Evolutionary conservation across 208 protist genomes (phyloP), one percentile per base, ranked within the genome.

Genomic region (Leishmania guyanensis): DNA sequence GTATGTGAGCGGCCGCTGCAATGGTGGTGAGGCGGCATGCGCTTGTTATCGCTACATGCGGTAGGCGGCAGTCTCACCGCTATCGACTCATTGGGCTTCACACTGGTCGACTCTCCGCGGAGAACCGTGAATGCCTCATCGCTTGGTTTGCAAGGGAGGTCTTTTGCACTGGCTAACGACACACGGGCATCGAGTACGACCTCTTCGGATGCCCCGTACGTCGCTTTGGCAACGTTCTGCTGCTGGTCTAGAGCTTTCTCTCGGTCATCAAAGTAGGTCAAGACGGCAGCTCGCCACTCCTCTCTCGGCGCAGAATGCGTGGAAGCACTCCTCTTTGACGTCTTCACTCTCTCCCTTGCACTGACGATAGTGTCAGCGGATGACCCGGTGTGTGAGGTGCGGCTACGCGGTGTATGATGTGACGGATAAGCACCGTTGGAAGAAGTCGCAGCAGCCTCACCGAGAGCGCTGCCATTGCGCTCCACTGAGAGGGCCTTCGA

Each of bases 201-300:
- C 50, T 29, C 36, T 17, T 10, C 17, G 2, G 43, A 48, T 72
- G 20, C 9, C 43, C 22, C 22, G 46, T 53, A 43, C 16, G 43
- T 17, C 43, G 22, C 68, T 72, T 72, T 22, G 10, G 39, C 43
- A 10, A 53, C 68, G 43, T 33, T 3, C 36, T 53, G 6, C 20
- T 22, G 39, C 39, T 29, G 16, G 29, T 77, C 68, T 8, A 69
- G 8, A 14, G 46, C 20, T 62, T 26, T 77, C 56, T 64, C 70
- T 68, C 64, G 54, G 9, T 58, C 74, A 39, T 80, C 60, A 20
- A 43, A 39, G 79, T 51, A 73, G 48, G 29, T 78, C 12, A 16
- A 53, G 29, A 70, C 79, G 33, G 79, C 71, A 16, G 73, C n/a
- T 17, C 26, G 50, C 71, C 22, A 60, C 46, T 60, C 20, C n/a